These are phyloP conservation scores for Clarireedia hainanense DNA, from an alignment of 2,329 filamentous ascomycete species.

Conservation along the genomic window DNA sequence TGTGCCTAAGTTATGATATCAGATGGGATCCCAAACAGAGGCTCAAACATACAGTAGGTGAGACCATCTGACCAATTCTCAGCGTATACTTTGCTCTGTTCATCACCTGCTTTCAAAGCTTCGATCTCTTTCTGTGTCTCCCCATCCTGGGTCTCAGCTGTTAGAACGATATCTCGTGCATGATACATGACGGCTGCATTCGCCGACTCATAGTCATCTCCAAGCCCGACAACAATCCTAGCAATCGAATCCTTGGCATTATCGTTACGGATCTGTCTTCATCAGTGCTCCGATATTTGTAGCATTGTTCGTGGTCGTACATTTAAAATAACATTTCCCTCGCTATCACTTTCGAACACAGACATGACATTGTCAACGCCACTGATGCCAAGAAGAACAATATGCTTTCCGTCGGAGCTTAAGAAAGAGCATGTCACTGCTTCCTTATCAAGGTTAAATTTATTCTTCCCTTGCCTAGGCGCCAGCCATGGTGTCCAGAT, in stretches of 20 bases:
- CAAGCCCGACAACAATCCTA: slow-evolving; percentile 62
- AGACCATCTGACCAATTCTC: slow-evolving; percentile 89
- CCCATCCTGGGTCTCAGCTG: slow-evolving; percentile 35
- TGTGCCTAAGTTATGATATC: slow-evolving; percentile 45
- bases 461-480: slow-evolving; percentile 69
- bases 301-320: slow-evolving; percentile 34
- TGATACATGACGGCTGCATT: slow-evolving; percentile 81
- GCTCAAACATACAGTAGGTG: slow-evolving; percentile 58
- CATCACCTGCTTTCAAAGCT: slow-evolving; percentile 39
- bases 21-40: neutral
- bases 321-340: slow-evolving; percentile 61
- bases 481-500: slow-evolving; percentile 80
- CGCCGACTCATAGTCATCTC: slow-evolving; percentile 65
- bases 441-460: slow-evolving; percentile 66
- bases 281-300: slow-evolving; percentile 5
- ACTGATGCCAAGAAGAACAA: slow-evolving; percentile 73
- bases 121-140: slow-evolving; percentile 40
- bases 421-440: slow-evolving; percentile 74
- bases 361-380: slow-evolving; percentile 64
- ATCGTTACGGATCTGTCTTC: slow-evolving; percentile 57
- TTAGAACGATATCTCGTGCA: slow-evolving; percentile 57
- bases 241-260: slow-evolving; percentile 45
- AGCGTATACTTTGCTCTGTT: slow-evolving; percentile 51
- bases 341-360: slow-evolving; percentile 54
- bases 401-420: slow-evolving; percentile 59